Conservation (phyloP, 306 rosid genomes). For the Casuarina equisetifolia region DNA sequence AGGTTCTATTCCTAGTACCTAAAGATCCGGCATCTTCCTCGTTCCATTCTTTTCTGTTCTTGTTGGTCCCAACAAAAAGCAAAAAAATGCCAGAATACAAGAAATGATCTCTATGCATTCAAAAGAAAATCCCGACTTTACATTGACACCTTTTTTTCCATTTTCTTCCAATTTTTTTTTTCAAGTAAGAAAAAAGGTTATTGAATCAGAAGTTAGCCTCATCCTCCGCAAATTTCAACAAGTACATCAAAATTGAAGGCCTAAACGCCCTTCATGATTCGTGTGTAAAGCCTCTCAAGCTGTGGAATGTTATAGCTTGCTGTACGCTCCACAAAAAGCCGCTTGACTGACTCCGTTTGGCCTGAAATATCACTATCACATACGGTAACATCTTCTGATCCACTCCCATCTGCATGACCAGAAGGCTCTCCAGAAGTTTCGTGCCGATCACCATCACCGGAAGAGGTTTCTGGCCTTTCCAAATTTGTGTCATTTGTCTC, state of each 20-base stretch:
- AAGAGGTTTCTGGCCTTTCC: constrained; percentile 41
- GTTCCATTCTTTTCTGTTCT: no score
- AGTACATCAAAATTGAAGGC: constrained; percentile 61
- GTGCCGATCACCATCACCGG: constrained; percentile 34
- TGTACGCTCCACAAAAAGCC: constrained; percentile 52
- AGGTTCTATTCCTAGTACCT: no score
- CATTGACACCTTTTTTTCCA: constrained; percentile 32
- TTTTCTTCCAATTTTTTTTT: constrained; percentile 22
- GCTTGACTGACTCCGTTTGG: constrained; percentile 60
- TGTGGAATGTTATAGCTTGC: constrained; percentile 67
- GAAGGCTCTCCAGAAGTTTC: constrained; percentile 44
- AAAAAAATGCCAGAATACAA: no score
- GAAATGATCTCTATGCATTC: constrained; percentile 3
- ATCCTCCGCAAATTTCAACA: constrained; percentile 67
- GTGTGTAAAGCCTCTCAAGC: constrained; percentile 84
- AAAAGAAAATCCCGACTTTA: constrained; percentile 58
- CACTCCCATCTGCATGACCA: constrained; percentile 32
- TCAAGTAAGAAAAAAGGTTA: constrained; percentile 15
- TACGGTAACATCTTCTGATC: constrained; percentile 41
- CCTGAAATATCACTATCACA: constrained; percentile 47
- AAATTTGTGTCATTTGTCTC: constrained; percentile 37
- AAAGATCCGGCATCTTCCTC: no score
- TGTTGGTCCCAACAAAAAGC: no score
- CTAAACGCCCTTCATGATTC: constrained; percentile 79
- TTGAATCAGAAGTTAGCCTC: constrained; percentile 67